Evolutionary conservation across 1,139 yeast species (phyloP), one percentile per base, ranked within the genome.

Genomic region (Pichiaceae sp.): DNA sequence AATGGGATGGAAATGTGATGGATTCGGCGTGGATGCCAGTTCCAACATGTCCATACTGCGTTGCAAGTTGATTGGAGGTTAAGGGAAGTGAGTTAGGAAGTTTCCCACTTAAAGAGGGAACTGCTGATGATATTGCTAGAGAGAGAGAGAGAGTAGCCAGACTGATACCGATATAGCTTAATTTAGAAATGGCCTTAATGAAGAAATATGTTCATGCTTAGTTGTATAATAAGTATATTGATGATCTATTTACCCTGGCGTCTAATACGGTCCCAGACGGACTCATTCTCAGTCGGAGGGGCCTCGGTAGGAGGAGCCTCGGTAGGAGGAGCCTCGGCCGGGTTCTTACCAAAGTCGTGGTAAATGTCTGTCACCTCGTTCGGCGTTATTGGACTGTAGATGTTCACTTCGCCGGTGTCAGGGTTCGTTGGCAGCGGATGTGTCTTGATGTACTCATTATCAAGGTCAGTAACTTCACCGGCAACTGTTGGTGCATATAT

Each of bases 231-330:
- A n/a, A n/a, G n/a, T n/a, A n/a, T n/a, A n/a, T n/a, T n/a, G n/a
- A n/a, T n/a, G n/a, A n/a, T n/a, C 11, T 15, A 27, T 25, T 17
- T 34, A 14, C 21, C 31, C 21, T 33, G 29, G 26, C 40, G 29
- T 32, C 46, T 34, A 14, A 43, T 33, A 17, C 34, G 26, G 9
- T 43, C 46, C 46, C 46, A 43, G 7, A 39, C 40, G n/a, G 45
- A 42, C 7, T 34, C 33, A 12, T 28, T n/a, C n/a, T n/a, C n/a
- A n/a, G n/a, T n/a, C n/a, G n/a, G 11, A n/a, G 21, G 9, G 23
- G 29, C 9, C 6, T 23, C 31, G 14, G 17, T 26, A 14, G 31
- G 6, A 24, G 25, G 25, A 12, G 12, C 25, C 25, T 21, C 25
- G 25, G 25, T n/a, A n/a, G n/a, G n/a, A 21, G 25, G 25, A 21